Base-by-base conservation (phyloP, 2,329 filamentous ascomycete genomes). In the Claviceps fusiformis region DNA sequence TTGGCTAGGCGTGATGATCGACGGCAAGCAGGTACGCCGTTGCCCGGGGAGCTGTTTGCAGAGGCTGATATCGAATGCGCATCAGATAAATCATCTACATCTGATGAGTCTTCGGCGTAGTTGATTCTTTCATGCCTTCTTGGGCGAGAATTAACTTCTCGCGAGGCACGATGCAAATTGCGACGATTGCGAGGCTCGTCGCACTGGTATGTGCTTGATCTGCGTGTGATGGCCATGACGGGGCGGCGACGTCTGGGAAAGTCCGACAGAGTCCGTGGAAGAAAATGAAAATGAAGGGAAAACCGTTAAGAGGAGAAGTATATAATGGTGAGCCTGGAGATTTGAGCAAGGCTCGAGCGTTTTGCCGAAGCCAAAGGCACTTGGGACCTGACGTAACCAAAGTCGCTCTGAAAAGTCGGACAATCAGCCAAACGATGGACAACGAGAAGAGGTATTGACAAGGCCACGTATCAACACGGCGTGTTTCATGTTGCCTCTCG, bases 201-300 rank as follows among this genome's bases (percentile, higher is more conserved):
- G 27, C 44, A 11, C 10, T 39, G 55, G 37, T 35, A n/a, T 37
- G 56, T 47, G 17, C 53, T 27, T 47, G 50, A 50, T 9, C 44
- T 64, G 57, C 65, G 61, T 41, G 63, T 68, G 39, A 62, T 59
- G 44, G 64, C 63, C 67, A 68, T 68, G 29, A 37, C 13, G 35
- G 13, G 35, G n/a, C n/a, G n/a, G n/a, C n/a, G n/a, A n/a, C 11
- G 10, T 41, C 43, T 45, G 24, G 31, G 5, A 17, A 48, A 47
- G 15, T 27, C 19, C 19, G 10, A n/a, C 19, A 9, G 19, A 5
- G 19, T 24, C 1, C 4, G 37, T 13, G 37, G 17, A 5, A 17
- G 7, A 13, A 41, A 41, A 6, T 15, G 37, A 41, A 15, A 4
- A 15, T 3, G 35, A 37, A 6, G 17, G 37, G 6, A 17, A 15